These are phyloP conservation scores for Gaertneriomyces sp. DNA, from an alignment of 192 early-diverging fungal genomes.

Conservation along the genomic window DNA sequence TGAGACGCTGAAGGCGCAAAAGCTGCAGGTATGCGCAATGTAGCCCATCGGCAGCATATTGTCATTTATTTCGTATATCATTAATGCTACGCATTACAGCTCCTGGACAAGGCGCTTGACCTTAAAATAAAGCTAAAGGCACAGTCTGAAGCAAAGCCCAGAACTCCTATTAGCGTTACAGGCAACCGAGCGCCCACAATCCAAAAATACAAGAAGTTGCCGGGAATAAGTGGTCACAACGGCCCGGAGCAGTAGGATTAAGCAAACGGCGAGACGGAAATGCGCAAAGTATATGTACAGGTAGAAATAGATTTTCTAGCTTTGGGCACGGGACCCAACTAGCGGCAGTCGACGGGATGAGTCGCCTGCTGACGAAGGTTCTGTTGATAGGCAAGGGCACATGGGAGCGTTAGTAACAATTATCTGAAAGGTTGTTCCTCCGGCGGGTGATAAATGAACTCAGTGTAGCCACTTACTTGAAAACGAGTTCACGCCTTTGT, in stretches of 20 bases:
- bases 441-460: too few species aligned
- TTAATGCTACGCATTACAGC: constrained; percentile 6
- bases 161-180: constrained; percentile 14
- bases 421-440: too few species aligned
- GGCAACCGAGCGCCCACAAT: constrained; percentile 13
- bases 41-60: neutral
- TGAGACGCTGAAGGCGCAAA: constrained; percentile 17
- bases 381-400: too few species aligned
- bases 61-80: neutral
- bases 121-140: constrained; percentile 24
- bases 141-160: constrained; percentile 1
- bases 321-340: too few species aligned
- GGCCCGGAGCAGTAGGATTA: neutral
- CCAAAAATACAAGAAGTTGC: constrained; percentile 19
- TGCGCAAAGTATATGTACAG: too few species aligned
- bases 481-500: neutral
- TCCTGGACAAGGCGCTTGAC: constrained; percentile 26
- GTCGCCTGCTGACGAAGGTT: too few species aligned
- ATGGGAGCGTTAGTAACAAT: too few species aligned
- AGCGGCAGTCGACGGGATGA: too few species aligned
- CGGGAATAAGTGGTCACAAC: constrained; percentile 13
- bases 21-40: constrained; percentile 16
- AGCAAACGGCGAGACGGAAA: neutral
- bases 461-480: too few species aligned
- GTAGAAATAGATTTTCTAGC: too few species aligned